Base-by-base conservation (phyloP, 2,329 filamentous ascomycete species). In the Neonectria hederae region DNA sequence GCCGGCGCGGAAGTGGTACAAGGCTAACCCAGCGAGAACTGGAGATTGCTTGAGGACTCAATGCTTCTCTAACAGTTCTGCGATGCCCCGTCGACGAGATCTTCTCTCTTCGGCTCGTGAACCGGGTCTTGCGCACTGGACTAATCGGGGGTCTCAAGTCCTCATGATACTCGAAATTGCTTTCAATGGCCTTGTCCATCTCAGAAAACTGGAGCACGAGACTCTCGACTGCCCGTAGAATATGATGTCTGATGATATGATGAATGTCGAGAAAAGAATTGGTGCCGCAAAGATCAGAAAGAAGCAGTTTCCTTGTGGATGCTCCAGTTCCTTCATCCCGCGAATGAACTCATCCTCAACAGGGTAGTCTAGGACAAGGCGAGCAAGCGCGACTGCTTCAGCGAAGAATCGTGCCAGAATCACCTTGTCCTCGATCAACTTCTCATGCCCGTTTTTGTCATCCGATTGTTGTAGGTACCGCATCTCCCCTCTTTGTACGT, bases 231-330 rank as follows among this genome's bases (percentile, higher is more conserved):
- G 59, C 49, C 9, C 45, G 21, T 14, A 19, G 3, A 56, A 38
- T 11, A 62, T 58, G 1, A 46, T 11, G 61, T 17, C 77, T 65
- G 3, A 81, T 66, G 3, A 66, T 57, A 59, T 80, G 76, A 17
- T 80, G 75, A 30, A 82, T 78, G 40, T 83, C 81, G 3, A 83
- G 76, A 60, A 79, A 60, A 79, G 79, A 11, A 81, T 59, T 49
- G 83, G 81, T 5, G 76, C 71, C 9, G 79, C 79, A 57, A 83
- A 83, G 2, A 78, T 70, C 7, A 79, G 70, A 62, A 74, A 77
- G 42, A 82, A 75, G 0, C 80, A 69, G 3, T 80, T 55, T 5
- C 74, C 48, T 2, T 63, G 49, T 0, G 76, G 80, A 5, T 71
- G 59, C 24, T 72, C 66, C 19, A 80, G 60, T 40, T 78, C 69